Evolutionary conservation across 192 early-diverging fungal species (phyloP), one percentile per base, ranked within the genome.

Genomic region (Coemansia sp.): DNA sequence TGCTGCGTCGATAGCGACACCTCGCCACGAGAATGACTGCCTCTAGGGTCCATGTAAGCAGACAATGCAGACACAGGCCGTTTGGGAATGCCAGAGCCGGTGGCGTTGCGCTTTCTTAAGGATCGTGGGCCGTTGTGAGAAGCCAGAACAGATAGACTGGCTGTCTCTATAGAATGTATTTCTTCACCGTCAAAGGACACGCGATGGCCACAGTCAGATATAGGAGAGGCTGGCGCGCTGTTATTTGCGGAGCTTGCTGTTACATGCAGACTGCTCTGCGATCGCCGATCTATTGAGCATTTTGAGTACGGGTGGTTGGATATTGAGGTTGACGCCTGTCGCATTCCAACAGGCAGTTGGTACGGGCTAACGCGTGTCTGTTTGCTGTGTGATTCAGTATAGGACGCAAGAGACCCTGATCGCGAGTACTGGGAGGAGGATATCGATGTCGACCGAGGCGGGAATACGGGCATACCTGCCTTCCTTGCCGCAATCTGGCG

Each of bases 171-270:
- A 2, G 60, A 52, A 29, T 64, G 57, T 28, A 79, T 67, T 16
- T 67, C 23, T 25, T 70, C 72, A 20, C 78, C 78, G 45, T 81
- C 78, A 63, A 75, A 81, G 10, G 78, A 81, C 42, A 81, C 48
- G 10, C 70, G 68, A 23, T 70, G 40, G 15, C 71, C 78, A 23
- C 69, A 61, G 33, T 56, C 42, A 16, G 64, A 33, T 29, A 21
- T 63, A 4, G 78, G 78, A 23, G 78, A 75, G 0, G 57, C 51
- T 5, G 78, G 72, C 10, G 58, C 30, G 42, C 78, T 81, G 26
- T 56, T 56, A 40, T 59, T 71, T 18, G 55, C 31, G 18, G 55
- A 57, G 55, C 16, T 31, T 3, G 30, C 33, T 20, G 30, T n/a
- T 33, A 33, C 55, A 31, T 34, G 55, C 35, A 77, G 43, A 43